Percentiles rank a stretch among this genome's conserved stretches.
Evolutionary conservation across 306 rosid species (phyloP).

Genomic region (Dalbergia oliveri): DNA sequence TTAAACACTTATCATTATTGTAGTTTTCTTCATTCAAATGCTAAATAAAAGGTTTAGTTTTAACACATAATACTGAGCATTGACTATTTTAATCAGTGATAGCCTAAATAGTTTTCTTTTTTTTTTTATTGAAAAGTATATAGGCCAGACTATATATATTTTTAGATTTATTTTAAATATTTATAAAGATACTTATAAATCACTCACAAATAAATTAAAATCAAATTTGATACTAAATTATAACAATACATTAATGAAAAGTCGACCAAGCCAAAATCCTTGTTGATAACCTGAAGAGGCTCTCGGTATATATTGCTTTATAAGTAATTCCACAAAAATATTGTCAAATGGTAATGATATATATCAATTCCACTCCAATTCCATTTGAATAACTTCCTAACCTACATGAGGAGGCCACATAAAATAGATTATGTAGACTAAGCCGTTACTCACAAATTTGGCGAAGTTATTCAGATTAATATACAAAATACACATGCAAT

Average conservation of each 20-base stretch:
- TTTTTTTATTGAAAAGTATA: no score
- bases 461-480: background rate
- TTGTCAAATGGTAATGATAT: no score
- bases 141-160: no score
- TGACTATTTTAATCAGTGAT: conserved; percentile 5
- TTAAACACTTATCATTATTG: background rate
- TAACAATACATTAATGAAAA: no score
- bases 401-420: background rate
- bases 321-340: no score
- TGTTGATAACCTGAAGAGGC: no score
- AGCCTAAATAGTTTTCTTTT: background rate
- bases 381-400: conserved; percentile 27
- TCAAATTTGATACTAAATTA: no score
- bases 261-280: no score
- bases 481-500: background rate
- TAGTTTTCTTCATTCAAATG: conserved; percentile 4
- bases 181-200: no score
- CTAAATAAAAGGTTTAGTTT: background rate
- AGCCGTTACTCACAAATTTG: background rate
- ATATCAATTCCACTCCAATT: background rate
- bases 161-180: no score
- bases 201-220: no score
- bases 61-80: conserved; percentile 5
- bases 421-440: background rate
- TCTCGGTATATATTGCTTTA: no score